Base-by-base conservation (phyloP, 208 protist genomes). In the Crithidia acanthocephali region DNA sequence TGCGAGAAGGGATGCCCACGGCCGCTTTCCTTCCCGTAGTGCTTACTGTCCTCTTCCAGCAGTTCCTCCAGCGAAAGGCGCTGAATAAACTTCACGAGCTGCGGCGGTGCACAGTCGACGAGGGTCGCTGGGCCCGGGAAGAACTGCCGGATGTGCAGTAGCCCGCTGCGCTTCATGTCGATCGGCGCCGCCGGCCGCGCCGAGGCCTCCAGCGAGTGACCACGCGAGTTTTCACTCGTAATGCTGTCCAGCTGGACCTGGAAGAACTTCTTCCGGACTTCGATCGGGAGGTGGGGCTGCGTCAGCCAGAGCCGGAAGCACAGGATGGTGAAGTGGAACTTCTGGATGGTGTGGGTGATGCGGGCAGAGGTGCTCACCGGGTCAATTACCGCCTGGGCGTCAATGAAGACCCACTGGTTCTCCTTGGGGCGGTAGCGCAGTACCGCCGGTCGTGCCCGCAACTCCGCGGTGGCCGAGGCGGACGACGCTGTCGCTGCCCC, bases 111-210 rank as follows among this genome's bases (percentile, higher is more conserved):
- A 76, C 91, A 96, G 81, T 96, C 91, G 37, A 96, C 71, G 59
- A 96, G 71, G 32, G 91, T 92, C 25, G 84, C 87, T 0, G 91
- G 91, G 8, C 91, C 91, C 0, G 91, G 91, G 42, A 96, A 88
- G 72, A 89, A 94, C 78, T 96, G 89, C n/a, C 91, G 84, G 60
- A 96, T 96, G 74, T 96, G 91, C 51, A 96, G 83, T 20, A 96
- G 63, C 0, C 91, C 91, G 69, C 91, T 96, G 58, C 91, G 91
- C 79, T 94, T 92, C 71, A 96, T 72, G 62, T 96, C 91, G 53
- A 96, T 87, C 40, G 91, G 88, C 23, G 89, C 84, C 27, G 80
- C 77, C 35, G 88, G 71, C 32, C 76, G 63, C 35, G 91, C 86
- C 2, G 76, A 80, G 37, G 67, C 64, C 66, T 91, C 78, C 33